Evolutionary conservation across 23 red algal genomes (phyloP).

Genomic region (Gracilaria vermiculophylla): DNA sequence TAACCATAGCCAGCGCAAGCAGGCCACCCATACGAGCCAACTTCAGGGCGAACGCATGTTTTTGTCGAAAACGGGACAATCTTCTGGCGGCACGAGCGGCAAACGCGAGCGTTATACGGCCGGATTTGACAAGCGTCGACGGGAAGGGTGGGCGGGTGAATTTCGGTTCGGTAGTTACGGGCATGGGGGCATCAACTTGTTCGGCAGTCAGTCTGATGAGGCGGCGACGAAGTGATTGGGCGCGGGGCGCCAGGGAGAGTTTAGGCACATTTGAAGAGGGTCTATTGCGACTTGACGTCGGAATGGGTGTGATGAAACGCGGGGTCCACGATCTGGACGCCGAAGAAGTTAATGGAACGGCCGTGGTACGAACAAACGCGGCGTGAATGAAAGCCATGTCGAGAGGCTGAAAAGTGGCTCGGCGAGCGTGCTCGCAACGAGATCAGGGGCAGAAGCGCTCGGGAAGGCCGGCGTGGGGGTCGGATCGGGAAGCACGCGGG

Average conservation of each 20-base stretch:
- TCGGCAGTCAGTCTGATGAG: neutral
- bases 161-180: neutral
- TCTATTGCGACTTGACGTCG: neutral
- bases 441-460: no score
- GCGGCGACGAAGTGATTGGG: neutral
- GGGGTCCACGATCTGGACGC: neutral
- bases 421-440: no score
- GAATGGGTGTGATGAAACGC: neutral
- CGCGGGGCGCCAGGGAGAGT: neutral
- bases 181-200: neutral
- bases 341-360: neutral
- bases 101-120: conserved; percentile 23
- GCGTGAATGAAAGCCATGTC: neutral
- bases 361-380: neutral
- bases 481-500: neutral
- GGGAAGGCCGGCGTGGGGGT: no score
- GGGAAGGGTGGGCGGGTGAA: neutral
- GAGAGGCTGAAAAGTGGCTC: neutral
- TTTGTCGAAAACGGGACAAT: neutral
- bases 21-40: conserved; percentile 29
- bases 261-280: neutral
- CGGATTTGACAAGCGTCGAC: neutral
- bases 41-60: conserved; percentile 1
- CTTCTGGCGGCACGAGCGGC: conserved; percentile 6
- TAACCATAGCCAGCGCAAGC: conserved; percentile 8